Conservation (phyloP, 768 basidiomycete genomes). For the Leccinum olivaceopallidum region DNA sequence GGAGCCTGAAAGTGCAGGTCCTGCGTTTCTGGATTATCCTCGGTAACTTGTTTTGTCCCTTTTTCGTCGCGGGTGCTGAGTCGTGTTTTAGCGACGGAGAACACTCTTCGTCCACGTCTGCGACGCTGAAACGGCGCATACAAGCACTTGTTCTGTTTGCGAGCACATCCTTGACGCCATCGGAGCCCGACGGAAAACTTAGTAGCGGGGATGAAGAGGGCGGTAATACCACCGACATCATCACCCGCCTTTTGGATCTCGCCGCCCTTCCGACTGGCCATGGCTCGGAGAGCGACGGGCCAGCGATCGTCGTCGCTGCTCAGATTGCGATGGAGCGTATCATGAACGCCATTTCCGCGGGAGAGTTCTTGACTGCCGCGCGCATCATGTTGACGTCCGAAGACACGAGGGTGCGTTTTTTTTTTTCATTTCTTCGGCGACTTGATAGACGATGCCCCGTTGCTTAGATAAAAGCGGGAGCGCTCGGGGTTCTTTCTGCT, state of each 20-base stretch:
- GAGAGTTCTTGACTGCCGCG: slow-evolving; percentile 63
- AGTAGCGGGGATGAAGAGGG: slow-evolving; percentile 19
- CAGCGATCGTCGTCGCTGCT: slow-evolving; percentile 47
- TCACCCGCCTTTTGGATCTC: slow-evolving; percentile 51
- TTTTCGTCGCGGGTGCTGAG: slow-evolving; percentile 1
- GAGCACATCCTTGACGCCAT: slow-evolving; percentile 48
- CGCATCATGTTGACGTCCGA: slow-evolving; percentile 55
- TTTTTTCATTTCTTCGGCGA: background rate
- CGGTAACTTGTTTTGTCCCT: slow-evolving; percentile 37
- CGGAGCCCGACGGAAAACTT: slow-evolving; percentile 12
- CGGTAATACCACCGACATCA: slow-evolving; percentile 41
- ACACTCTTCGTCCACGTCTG: slow-evolving; percentile 44
- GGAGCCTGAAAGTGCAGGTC: slow-evolving; percentile 36
- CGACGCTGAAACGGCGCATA: slow-evolving; percentile 56
- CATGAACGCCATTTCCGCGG: slow-evolving; percentile 66
- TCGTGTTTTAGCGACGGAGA: slow-evolving; percentile 55
- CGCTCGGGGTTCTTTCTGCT: slow-evolving; percentile 67
- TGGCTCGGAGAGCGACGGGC: slow-evolving; percentile 37
- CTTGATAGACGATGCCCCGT: background rate
- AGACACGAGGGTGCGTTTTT: slow-evolving; percentile 49
- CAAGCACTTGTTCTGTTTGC: slow-evolving; percentile 69
- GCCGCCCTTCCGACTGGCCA: slow-evolving; percentile 37
- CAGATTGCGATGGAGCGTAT: slow-evolving; percentile 52
- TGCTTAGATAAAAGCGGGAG: slow-evolving; percentile 60
- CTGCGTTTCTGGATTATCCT: slow-evolving; percentile 56